Evolutionary conservation across 2,329 filamentous ascomycete species (phyloP), one percentile per base, ranked within the genome.

Genomic region (Aspergillus fumigatus): DNA sequence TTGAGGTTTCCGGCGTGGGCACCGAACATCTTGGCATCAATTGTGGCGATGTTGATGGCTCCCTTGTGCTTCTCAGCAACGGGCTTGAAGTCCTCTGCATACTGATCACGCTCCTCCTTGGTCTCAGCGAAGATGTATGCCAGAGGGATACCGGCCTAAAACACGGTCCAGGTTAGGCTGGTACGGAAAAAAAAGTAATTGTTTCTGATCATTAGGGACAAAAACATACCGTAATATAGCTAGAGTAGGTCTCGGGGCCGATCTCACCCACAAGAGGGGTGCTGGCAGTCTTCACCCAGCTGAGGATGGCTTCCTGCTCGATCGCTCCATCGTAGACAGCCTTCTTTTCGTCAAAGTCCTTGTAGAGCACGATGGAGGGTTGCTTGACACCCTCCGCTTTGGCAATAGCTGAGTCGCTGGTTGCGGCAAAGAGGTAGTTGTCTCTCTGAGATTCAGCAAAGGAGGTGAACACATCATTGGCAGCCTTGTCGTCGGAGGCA

Each of bases 51-150:
- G 88, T 96, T 97, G 82, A 99, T 85, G 75, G 86, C 87, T 78
- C 94, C 93, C 80, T 92, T 93, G 83, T 92, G 86, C 81, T 93
- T 89, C 81, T 95, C 84, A 59, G 94, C 94, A 65, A 99, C 77
- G 64, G 90, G 83, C 83, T 92, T 96, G 70, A 99, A 82, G 61
- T 85, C 80, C 63, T 88, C 84, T 66, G 88, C 81, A 65, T 96
- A 86, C 70, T 86, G 80, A 71, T 88, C 84, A 68, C 94, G 92
- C 84, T 96, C 92, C 80, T 97, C 93, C 27, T 84, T 74, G 48
- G 89, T 92, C 81, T 97, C 92, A 63, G 93, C 88, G 78, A 99
- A 97, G 79, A 99, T 96, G 81, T 97, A 99, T 63, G 92, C 94
- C 62, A 99, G 87, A 59, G 94, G 94, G 66, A 97, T 83, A 65